Evolutionary conservation across 192 early-diverging fungal species (phyloP).

Genomic region (Geranomyces variabilis): DNA sequence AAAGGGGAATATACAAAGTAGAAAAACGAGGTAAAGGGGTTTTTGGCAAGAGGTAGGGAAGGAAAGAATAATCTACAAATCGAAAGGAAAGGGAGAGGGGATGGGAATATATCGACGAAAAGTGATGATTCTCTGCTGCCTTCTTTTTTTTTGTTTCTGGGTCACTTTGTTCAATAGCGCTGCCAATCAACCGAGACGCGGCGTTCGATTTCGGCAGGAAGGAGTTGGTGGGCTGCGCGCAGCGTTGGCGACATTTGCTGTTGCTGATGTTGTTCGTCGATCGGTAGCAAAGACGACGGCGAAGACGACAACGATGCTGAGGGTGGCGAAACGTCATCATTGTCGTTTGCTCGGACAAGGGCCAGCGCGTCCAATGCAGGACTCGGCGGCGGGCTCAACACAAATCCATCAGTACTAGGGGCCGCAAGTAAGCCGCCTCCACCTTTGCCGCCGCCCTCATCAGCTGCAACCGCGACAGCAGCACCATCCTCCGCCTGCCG

Average conservation of each 20-base stretch:
- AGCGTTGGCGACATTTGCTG: not conserved
- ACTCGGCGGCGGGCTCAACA: slow-evolving; percentile 7
- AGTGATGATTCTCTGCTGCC: too few species aligned
- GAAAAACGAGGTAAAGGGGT: too few species aligned
- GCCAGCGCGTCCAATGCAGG: not conserved
- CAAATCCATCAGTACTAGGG: not conserved
- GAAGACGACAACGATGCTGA: not conserved
- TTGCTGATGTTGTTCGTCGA: not conserved
- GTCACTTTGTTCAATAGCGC: not conserved
- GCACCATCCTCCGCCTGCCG: slow-evolving; percentile 11
- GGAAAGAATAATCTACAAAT: too few species aligned
- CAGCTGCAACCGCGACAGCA: not conserved
- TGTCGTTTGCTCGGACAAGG: not conserved
- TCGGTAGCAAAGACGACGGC: not conserved
- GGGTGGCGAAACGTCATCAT: not conserved
- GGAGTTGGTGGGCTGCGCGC: not conserved
- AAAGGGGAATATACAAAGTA: too few species aligned
- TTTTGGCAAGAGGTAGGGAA: too few species aligned
- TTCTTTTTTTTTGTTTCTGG: too few species aligned
- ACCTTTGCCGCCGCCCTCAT: not conserved
- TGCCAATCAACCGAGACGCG: slow-evolving; percentile 1
- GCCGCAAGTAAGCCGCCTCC: not conserved
- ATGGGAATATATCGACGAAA: too few species aligned
- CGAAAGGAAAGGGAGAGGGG: too few species aligned
- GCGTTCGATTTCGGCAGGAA: slow-evolving; percentile 5